These are phyloP conservation scores for Sclerotinia borealis DNA, from an alignment of 2,329 filamentous ascomycete genomes.

Conservation along the genomic window DNA sequence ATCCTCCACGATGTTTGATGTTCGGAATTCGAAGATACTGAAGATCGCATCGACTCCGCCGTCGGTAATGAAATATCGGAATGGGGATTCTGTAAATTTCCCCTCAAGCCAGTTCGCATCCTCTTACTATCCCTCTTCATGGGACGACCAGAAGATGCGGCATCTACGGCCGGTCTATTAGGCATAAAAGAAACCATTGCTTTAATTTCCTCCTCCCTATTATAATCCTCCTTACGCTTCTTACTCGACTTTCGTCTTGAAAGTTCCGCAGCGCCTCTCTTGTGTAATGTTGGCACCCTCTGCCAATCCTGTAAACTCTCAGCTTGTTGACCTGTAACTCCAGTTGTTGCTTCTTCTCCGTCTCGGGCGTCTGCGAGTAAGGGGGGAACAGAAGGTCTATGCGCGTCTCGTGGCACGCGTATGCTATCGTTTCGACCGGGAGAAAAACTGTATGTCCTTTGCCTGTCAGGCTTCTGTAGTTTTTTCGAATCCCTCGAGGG, in stretches of 20 bases:
- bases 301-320: conserved; percentile 34
- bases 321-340: conserved; percentile 24
- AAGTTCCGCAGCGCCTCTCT: conserved; percentile 54
- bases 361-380: conserved; percentile 25
- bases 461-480: conserved; percentile 41
- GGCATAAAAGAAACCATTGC: conserved; percentile 71
- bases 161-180: conserved; percentile 53
- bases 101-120: conserved; percentile 49
- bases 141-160: conserved; percentile 53
- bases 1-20: conserved; percentile 68
- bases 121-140: conserved; percentile 61
- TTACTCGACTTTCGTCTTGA: conserved; percentile 70
- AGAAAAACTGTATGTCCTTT: conserved; percentile 56
- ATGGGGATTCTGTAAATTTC: conserved; percentile 51
- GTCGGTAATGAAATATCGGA: conserved; percentile 66
- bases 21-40: conserved; percentile 69
- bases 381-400: conserved; percentile 29
- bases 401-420: conserved; percentile 33
- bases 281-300: conserved; percentile 51
- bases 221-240: conserved; percentile 66
- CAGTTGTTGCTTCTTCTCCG: conserved; percentile 16
- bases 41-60: conserved; percentile 69
- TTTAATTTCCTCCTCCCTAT: conserved; percentile 81
- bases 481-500: conserved; percentile 33
- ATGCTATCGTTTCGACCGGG: conserved; percentile 52